These are phyloP conservation scores for Ceratobasidium sp. DNA, from an alignment of 1,284 basidiomycete genomes.

Conservation along the genomic window DNA sequence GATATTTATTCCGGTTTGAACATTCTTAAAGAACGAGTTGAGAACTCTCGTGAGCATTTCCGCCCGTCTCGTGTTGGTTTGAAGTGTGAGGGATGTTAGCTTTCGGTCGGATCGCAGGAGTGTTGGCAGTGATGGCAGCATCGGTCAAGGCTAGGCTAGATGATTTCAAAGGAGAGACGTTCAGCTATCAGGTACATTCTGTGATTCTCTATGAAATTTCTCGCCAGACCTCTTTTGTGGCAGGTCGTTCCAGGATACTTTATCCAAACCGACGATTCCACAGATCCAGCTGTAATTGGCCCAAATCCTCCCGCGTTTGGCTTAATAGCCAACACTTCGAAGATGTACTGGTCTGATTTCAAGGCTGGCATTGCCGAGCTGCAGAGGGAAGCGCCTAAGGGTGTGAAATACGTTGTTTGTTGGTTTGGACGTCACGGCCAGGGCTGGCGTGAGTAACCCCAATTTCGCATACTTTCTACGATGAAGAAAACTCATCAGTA, in stretches of 20 bases:
- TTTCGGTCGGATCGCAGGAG: slow-evolving; percentile 4
- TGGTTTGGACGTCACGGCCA: slow-evolving; percentile 79
- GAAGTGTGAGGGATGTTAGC: background rate
- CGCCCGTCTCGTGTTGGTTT: background rate
- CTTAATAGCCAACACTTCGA: slow-evolving; percentile 64
- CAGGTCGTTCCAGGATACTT: slow-evolving; percentile 61
- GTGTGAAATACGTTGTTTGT: slow-evolving; percentile 71
- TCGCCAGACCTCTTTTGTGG: background rate
- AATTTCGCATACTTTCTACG: background rate
- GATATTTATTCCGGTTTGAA: background rate
- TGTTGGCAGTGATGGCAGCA: slow-evolving; percentile 8
- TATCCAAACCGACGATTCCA: slow-evolving; percentile 55
- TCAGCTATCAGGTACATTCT: slow-evolving; percentile 30
- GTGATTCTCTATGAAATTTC: background rate
- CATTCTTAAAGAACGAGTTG: background rate
- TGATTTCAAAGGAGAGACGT: slow-evolving; percentile 15
- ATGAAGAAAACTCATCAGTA: slow-evolving; percentile 1
- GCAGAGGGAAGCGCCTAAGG: slow-evolving; percentile 61
- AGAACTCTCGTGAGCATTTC: background rate
- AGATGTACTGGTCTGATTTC: slow-evolving; percentile 69
- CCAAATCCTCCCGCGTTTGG: slow-evolving; percentile 71
- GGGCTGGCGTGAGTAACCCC: slow-evolving; percentile 69
- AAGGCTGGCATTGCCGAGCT: slow-evolving; percentile 61
- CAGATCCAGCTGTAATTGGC: slow-evolving; percentile 50
- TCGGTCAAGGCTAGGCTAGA: background rate